Percentiles rank a stretch among this genome's conserved stretches.
Evolutionary conservation across 305 asterid species (phyloP).

Genomic region (Solanum chacoense): DNA sequence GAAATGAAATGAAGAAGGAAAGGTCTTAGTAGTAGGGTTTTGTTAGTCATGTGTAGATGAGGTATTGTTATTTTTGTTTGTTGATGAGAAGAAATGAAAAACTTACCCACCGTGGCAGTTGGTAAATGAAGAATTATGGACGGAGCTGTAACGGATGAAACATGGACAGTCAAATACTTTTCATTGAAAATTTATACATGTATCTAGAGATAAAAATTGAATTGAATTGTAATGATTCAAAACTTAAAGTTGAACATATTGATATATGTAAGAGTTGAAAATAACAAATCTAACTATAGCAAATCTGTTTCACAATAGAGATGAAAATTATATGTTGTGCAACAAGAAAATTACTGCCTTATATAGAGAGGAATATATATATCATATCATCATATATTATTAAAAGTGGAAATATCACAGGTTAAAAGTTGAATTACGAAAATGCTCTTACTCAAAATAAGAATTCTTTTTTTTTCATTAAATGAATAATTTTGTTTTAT

Average conservation of each 20-base stretch:
- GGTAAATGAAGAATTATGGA: neutral
- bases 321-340: too few species aligned
- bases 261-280: too few species aligned
- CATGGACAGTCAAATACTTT: neutral
- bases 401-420: accelerated
- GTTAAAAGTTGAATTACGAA: too few species aligned
- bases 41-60: neutral
- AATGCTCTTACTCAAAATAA: too few species aligned
- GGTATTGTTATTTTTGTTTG: neutral
- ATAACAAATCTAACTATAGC: too few species aligned
- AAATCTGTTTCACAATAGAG: too few species aligned
- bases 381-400: too few species aligned
- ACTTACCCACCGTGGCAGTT: neutral
- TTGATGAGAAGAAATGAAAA: neutral
- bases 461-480: neutral
- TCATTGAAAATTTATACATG: too few species aligned
- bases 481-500: neutral
- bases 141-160: neutral
- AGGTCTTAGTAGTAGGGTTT: neutral
- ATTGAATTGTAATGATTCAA: too few species aligned
- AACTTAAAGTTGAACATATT: too few species aligned
- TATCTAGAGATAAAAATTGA: neutral
- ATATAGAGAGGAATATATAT: too few species aligned
- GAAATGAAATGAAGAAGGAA: neutral
- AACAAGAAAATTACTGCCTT: too few species aligned